These are phyloP conservation scores for Rhododendron ovatum DNA, from an alignment of 148 eudicot genomes.

Conservation along the genomic window DNA sequence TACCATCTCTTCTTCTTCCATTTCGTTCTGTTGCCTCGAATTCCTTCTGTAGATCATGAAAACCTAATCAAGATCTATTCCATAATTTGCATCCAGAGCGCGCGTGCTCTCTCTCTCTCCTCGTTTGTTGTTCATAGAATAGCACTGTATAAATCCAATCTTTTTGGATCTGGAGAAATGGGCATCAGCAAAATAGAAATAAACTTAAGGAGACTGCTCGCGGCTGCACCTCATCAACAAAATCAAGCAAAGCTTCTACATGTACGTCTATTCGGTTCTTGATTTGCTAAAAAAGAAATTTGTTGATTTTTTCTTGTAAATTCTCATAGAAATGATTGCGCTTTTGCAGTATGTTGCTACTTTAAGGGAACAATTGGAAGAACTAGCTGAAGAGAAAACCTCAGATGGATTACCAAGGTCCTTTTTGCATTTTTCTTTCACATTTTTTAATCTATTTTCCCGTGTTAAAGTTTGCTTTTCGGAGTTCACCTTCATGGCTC, in stretches of 20 bases:
- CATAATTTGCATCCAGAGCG: no score
- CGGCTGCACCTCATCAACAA: slow-evolving; percentile 75
- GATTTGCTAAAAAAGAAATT: neutral
- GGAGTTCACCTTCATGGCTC: neutral
- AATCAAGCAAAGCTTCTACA: slow-evolving; percentile 76
- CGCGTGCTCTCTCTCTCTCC: no score
- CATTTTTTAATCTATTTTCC: no score
- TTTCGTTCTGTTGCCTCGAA: neutral
- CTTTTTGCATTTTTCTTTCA: neutral
- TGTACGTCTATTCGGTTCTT: slow-evolving; percentile 29
- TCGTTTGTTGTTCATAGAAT: no score
- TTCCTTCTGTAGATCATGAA: neutral
- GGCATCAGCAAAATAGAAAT: slow-evolving; percentile 77
- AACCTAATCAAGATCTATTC: neutral
- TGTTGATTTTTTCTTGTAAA: neutral
- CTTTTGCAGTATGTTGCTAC: slow-evolving; percentile 22
- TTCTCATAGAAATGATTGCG: neutral
- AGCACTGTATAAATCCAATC: neutral
- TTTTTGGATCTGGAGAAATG: slow-evolving; percentile 25
- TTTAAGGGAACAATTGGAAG: slow-evolving; percentile 25
- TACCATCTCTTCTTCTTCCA: neutral
- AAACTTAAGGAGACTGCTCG: slow-evolving; percentile 74
- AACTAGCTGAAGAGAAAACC: slow-evolving; percentile 18
- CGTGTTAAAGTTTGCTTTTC: neutral
- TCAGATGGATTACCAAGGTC: slow-evolving; percentile 23